phyloP scores from a whole-genome alignment of 108 stramenopile species.

The Cyclostephanos tholiformis region DNA sequence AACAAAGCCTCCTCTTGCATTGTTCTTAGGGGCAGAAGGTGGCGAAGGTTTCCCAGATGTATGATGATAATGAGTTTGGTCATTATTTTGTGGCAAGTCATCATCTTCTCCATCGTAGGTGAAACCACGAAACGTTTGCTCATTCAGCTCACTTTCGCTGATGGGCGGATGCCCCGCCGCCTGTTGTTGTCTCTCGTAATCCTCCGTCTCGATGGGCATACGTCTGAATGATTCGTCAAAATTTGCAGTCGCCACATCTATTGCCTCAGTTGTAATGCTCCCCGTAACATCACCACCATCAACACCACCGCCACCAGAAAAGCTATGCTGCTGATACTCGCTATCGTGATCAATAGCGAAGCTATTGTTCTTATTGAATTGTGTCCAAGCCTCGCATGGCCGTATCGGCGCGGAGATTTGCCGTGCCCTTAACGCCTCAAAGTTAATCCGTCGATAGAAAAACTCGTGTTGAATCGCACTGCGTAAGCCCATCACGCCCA shows the following conservation, averaged over 20 bases:
- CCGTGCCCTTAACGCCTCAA: slow-evolving; percentile 71
- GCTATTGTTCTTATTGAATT: slow-evolving; percentile 46
- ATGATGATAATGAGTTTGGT: slow-evolving; percentile 10
- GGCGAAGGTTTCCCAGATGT: slow-evolving; percentile 3
- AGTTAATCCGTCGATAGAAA: slow-evolving; percentile 76
- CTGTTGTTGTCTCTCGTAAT: slow-evolving; percentile 54
- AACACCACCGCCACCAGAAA: slow-evolving; percentile 4
- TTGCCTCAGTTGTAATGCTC: slow-evolving; percentile 43
- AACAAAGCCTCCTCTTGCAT: neutral
- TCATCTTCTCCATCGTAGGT: slow-evolving; percentile 70
- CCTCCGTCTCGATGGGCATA: slow-evolving; percentile 85
- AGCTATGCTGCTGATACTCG: slow-evolving; percentile 8
- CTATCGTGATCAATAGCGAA: neutral
- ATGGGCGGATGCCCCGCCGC: slow-evolving; percentile 48
- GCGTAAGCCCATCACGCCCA: slow-evolving; percentile 78
- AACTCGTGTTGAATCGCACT: slow-evolving; percentile 87
- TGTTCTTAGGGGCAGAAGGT: neutral
- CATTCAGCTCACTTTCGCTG: slow-evolving; percentile 65
- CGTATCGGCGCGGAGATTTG: slow-evolving; percentile 82
- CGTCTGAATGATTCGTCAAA: slow-evolving; percentile 87
- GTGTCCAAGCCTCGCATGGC: slow-evolving; percentile 90
- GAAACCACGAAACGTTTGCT: slow-evolving; percentile 83
- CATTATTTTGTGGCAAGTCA: slow-evolving; percentile 8
- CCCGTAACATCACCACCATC: slow-evolving; percentile 42
- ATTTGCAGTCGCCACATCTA: slow-evolving; percentile 87